A percentile compares a stretch with the other conserved stretches of the same genome.
phyloP scores from a whole-genome alignment of 2,329 filamentous ascomycete genomes.

The Neurospora crassa region DNA sequence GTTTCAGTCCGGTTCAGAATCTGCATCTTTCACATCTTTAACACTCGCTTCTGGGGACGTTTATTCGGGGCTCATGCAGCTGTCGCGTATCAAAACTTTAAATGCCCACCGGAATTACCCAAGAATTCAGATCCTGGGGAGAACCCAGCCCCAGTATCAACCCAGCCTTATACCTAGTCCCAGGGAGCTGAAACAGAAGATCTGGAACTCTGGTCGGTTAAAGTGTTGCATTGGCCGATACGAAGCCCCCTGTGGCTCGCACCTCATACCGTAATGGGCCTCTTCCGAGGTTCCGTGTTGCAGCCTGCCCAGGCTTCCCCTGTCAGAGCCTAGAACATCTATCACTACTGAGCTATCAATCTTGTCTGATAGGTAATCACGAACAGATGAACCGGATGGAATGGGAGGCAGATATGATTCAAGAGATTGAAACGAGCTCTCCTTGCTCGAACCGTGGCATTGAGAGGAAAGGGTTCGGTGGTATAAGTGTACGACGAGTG shows the following conservation, averaged over 20 bases:
- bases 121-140: too few species aligned
- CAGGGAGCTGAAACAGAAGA: constrained; percentile 18
- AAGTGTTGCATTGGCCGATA: constrained; percentile 5
- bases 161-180: background rate
- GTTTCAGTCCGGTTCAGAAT: background rate
- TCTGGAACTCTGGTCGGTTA: constrained; percentile 2
- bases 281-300: constrained; percentile 9
- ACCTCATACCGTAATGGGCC: constrained; percentile 7
- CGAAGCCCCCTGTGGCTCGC: constrained; percentile 10
- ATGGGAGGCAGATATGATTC: background rate
- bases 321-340: background rate
- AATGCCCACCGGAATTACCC: background rate
- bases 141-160: constrained; percentile 9
- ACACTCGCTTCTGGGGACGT: background rate
- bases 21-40: background rate
- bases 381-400: background rate
- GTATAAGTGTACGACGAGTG: background rate
- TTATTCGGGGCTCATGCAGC: background rate
- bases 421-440: background rate
- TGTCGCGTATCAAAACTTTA: background rate
- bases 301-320: constrained; percentile 1
- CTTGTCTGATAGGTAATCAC: background rate
- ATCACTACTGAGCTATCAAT: background rate
- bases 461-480: background rate
- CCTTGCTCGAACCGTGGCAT: background rate